Percentiles rank a stretch among this genome's conserved stretches.
These are phyloP conservation scores for Thinopyrum obtusiflorum DNA, from an alignment of 202 grass and related monocot genomes.

Conservation along the genomic window DNA sequence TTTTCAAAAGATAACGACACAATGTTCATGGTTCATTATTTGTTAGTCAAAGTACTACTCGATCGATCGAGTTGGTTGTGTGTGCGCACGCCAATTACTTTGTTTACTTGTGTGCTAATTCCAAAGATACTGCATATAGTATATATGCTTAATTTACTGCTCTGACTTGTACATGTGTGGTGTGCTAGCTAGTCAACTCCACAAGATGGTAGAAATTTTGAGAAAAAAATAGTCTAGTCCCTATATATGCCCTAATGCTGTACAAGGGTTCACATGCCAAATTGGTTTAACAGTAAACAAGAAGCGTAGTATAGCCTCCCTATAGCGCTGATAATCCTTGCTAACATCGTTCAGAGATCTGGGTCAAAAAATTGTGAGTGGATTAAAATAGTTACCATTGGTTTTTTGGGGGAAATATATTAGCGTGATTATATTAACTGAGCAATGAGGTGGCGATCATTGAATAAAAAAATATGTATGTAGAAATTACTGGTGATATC, in stretches of 20 bases:
- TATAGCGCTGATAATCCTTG: neutral
- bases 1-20: neutral
- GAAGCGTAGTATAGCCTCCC: neutral
- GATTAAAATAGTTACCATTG: neutral
- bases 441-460: neutral
- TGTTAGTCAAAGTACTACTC: too few relatives aligned
- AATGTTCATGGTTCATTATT: neutral
- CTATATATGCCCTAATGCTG: neutral
- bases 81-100: neutral
- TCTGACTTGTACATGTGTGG: neutral
- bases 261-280: neutral
- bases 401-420: neutral
- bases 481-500: neutral
- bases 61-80: neutral
- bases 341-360: neutral
- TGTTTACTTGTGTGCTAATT: slow-evolving; percentile 12
- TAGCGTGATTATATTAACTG: neutral
- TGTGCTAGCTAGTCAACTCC: neutral
- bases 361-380: neutral
- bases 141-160: neutral
- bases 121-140: neutral
- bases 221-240: neutral
- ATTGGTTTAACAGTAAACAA: neutral
- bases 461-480: neutral
- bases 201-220: neutral